phyloP scores from a whole-genome alignment of 179 eudicot genomes.

The Vitellaria paradoxa region DNA sequence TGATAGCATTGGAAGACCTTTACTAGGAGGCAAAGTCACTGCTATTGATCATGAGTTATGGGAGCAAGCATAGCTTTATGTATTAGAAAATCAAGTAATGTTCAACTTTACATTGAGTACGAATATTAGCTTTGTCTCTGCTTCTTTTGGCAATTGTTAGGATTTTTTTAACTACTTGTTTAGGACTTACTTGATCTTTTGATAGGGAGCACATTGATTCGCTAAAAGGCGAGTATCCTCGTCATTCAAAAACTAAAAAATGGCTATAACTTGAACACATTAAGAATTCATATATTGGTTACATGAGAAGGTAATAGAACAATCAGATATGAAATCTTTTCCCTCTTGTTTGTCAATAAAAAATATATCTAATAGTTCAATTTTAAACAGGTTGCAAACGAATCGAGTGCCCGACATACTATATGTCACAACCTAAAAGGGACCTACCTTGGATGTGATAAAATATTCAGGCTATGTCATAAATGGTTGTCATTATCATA shows the following conservation, averaged over 20 bases:
- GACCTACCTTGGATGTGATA: background rate
- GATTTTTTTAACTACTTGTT: too few relatives aligned
- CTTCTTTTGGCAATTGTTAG: too few relatives aligned
- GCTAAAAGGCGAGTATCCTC: background rate
- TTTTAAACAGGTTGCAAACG: too few relatives aligned
- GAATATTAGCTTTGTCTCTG: too few relatives aligned
- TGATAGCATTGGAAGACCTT: background rate
- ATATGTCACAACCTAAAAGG: background rate
- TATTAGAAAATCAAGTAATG: background rate
- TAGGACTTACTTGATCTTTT: background rate
- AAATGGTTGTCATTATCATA: background rate
- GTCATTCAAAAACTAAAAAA: background rate
- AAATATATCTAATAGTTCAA: too few relatives aligned
- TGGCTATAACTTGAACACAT: background rate
- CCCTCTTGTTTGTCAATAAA: too few relatives aligned
- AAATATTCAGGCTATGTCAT: background rate
- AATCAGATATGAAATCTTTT: too few relatives aligned
- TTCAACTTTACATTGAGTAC: too few relatives aligned
- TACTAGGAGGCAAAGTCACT: background rate
- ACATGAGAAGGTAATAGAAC: background rate
- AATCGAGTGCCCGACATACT: too few relatives aligned
- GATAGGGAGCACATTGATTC: background rate
- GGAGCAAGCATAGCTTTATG: background rate
- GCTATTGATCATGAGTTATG: background rate
- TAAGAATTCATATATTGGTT: background rate